Evolutionary conservation across 805 yeast genomes (phyloP), one percentile per base, ranked within the genome.

Genomic region (Groenewaldozyma tartarivorans): DNA sequence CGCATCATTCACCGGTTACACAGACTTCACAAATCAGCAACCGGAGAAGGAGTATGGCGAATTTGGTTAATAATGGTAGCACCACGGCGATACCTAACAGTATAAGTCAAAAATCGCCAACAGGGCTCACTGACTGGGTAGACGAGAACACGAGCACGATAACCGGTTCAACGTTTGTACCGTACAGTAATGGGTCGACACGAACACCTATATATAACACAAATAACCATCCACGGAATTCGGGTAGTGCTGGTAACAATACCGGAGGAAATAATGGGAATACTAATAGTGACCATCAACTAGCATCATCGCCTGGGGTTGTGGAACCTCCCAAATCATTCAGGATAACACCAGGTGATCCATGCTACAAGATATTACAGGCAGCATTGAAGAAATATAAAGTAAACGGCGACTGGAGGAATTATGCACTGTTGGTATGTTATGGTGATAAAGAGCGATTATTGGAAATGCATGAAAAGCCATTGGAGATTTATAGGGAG

Each of bases 391-490:
- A 79, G 50, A 71, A 94, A 46, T 94, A 88, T 62, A 79, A 78
- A 44, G 69, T 90, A 37, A 74, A 76, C 24, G 79, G 75, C 39
- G 95, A 86, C 55, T 83, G 95, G 88, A 71, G 82, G 39, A 81
- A 85, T 53, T 90, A 87, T 56, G 95, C 88, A 2, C 64, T 90
- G 39, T 87, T 88, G 15, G 82, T 90, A 13, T 82, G 94, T 55
- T 87, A 85, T 56, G 95, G 92, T 19, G 95, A 87, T 57, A 81
- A 81, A 53, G 96, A 90, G 55, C 66, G 96, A 21, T 75, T 87
- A 6, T 61, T 92, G 36, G 84, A 81, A 30, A 67, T 83, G 47
- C 84, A 85, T 20, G 98, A 90, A 55, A 82, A 77, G 57, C 98
- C 98, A 0, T 94, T 90, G 5, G 66, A 74, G 29, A 78, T 87